Evolutionary conservation across 345 rosid species (phyloP), one percentile per base, ranked within the genome.

Genomic region (Sonneratia caseolaris): DNA sequence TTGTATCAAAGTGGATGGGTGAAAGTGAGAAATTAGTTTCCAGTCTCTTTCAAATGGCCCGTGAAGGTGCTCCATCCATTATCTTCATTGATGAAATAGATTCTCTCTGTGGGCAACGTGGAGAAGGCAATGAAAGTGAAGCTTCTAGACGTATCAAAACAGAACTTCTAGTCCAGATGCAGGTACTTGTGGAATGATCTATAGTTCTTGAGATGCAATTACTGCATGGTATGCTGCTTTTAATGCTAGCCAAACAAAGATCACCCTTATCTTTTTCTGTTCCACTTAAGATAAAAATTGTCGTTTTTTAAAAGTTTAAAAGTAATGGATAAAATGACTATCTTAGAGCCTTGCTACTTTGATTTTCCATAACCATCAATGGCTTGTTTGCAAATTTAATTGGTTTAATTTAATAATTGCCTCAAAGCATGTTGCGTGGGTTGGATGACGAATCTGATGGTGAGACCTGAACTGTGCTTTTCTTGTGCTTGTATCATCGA

Each of bases 1-100:
- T 91, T 73, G 97, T 93, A 64, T 93, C 98, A 51, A 93, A 93
- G 82, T 93, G 98, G 98, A 93, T 93, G 98, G 98, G 97, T 70
- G 98, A 93, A 81, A 93, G 98, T 80, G 98, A 93, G 76, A 93
- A 93, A 85, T 84, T 93, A 49, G 98, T 93, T n/a, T 84, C 98
- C 69, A 93, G 85, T 78, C 97, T 93, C 76, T 91, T 93, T 69
- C 86, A 91, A 76, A 93, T 93, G 98, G 96, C 97, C 71, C 92
- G 98, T 37, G 98, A 91, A 79, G 89, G 95, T 93, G 85, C 95
- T 65, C 98, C 98, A 0, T 89, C 98, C 16, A 91, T 93, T 70
- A 93, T 93, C 66, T 93, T 93, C 78, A 68, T 93, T 67, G 98
- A 93, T 82, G 98, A 93, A 87, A 91, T 93, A 74, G 98, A 93